These are phyloP conservation scores for Fonsecaea pedrosoi DNA, from an alignment of 2,329 filamentous ascomycete species.

Conservation along the genomic window DNA sequence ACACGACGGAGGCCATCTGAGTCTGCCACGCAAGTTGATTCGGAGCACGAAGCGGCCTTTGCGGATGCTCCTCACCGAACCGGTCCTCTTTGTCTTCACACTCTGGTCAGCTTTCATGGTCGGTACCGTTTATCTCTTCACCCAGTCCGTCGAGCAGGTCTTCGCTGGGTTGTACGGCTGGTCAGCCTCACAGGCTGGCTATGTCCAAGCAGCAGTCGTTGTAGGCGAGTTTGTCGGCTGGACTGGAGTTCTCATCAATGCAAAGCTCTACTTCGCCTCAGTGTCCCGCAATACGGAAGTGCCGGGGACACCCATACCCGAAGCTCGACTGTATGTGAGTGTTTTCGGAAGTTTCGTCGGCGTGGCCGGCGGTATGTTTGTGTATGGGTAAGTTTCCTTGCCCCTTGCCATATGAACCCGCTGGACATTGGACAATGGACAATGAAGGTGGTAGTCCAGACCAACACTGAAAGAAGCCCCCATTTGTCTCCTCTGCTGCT, in stretches of 20 bases:
- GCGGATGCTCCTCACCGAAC: constrained; percentile 57
- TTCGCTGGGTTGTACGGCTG: constrained; percentile 80
- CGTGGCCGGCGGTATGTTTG: constrained; percentile 58
- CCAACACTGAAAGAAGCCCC: not conserved
- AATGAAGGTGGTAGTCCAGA: too few species aligned
- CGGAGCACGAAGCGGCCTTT: constrained; percentile 44
- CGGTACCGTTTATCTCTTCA: constrained; percentile 59
- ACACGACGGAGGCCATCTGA: constrained; percentile 38
- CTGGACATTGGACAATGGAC: too few species aligned
- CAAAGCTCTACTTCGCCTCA: constrained; percentile 55
- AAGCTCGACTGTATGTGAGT: constrained; percentile 52
- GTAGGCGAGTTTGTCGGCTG: constrained; percentile 55
- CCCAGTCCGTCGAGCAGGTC: constrained; percentile 67
- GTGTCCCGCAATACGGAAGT: constrained; percentile 47
- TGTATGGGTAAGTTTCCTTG: constrained; percentile 47
- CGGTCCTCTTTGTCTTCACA: constrained; percentile 56
- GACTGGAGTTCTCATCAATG: constrained; percentile 55
- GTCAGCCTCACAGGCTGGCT: constrained; percentile 58
- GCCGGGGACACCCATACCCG: constrained; percentile 51
- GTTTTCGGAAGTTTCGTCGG: constrained; percentile 55
- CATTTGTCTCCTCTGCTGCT: too few species aligned
- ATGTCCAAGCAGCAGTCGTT: constrained; percentile 55
- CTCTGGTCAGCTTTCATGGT: constrained; percentile 58
- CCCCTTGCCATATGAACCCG: not conserved
- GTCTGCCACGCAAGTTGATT: constrained; percentile 45